These are phyloP conservation scores for Telfairia occidentalis DNA, from an alignment of 331 rosid species.

Conservation along the genomic window DNA sequence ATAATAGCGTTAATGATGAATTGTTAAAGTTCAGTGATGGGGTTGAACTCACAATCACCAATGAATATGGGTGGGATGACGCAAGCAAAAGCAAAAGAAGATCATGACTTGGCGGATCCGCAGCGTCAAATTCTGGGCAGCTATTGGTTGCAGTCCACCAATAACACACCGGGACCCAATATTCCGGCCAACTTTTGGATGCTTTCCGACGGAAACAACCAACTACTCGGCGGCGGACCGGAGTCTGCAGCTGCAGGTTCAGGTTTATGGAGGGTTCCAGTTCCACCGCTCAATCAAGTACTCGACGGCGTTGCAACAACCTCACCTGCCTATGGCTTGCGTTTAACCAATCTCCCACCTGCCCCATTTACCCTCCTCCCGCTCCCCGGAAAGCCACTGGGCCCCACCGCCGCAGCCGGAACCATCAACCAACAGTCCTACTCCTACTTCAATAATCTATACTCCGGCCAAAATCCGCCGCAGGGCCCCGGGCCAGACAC, in stretches of 20 bases:
- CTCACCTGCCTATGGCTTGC: no score
- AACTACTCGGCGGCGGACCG: constrained; percentile 37
- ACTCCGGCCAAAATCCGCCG: background rate
- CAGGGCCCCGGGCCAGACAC: background rate
- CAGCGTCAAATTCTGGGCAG: constrained; percentile 64
- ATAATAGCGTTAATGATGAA: no score
- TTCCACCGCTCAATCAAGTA: no score
- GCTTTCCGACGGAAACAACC: constrained; percentile 57
- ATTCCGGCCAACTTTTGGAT: constrained; percentile 85
- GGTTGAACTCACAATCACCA: background rate
- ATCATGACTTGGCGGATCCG: constrained; percentile 34
- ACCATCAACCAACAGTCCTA: no score
- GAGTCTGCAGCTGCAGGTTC: no score
- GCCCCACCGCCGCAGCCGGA: background rate
- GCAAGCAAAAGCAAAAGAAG: constrained; percentile 76
- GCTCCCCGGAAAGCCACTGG: constrained; percentile 42
- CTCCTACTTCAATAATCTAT: no score
- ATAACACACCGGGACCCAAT: no score
- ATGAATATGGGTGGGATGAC: background rate
- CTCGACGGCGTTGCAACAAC: no score
- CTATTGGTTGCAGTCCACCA: no score
- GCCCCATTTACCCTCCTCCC: constrained; percentile 67
- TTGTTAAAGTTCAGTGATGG: background rate
- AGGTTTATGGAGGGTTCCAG: constrained; percentile 67
- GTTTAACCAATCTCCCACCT: constrained; percentile 79